Percentiles rank a stretch among this genome's conserved stretches.
Conservation (phyloP, 352 stramenopile species). For the Pythium sp. region DNA sequence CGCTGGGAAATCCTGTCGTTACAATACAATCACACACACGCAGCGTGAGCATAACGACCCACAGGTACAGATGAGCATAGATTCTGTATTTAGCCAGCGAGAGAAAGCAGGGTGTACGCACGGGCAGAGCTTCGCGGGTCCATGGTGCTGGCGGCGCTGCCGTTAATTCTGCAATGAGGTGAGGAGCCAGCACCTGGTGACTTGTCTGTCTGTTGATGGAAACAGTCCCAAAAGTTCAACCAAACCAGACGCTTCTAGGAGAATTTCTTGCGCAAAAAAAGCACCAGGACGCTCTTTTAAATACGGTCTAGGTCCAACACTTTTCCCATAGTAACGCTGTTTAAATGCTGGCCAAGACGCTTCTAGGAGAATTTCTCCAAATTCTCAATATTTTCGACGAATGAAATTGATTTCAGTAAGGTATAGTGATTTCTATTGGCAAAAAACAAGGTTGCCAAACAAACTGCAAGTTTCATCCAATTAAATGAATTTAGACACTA, state of each 20-base stretch:
- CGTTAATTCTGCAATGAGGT: neutral
- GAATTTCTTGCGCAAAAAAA: no score
- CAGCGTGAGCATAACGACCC: neutral
- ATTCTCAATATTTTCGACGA: conserved; percentile 1
- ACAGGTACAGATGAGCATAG: neutral
- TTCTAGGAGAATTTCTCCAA: no score
- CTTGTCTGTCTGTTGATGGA: conserved; percentile 12
- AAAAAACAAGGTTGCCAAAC: neutral
- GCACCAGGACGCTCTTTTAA: no score
- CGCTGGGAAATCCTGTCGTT: conserved; percentile 15
- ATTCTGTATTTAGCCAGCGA: neutral
- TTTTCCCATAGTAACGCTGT: no score
- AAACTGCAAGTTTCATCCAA: neutral
- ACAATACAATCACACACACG: neutral
- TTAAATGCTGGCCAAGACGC: no score
- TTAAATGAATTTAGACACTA: neutral
- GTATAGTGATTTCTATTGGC: neutral
- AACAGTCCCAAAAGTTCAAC: conserved; percentile 21
- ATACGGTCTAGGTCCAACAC: no score
- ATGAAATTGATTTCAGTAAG: neutral
- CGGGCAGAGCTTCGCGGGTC: conserved; percentile 9
- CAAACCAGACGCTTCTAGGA: neutral
- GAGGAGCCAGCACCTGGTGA: neutral
- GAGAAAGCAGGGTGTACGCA: neutral
- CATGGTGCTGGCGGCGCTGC: conserved; percentile 4